Evolutionary conservation across 129 eudicot genomes (phyloP).

Genomic region (Helichrysum umbraculigerum): DNA sequence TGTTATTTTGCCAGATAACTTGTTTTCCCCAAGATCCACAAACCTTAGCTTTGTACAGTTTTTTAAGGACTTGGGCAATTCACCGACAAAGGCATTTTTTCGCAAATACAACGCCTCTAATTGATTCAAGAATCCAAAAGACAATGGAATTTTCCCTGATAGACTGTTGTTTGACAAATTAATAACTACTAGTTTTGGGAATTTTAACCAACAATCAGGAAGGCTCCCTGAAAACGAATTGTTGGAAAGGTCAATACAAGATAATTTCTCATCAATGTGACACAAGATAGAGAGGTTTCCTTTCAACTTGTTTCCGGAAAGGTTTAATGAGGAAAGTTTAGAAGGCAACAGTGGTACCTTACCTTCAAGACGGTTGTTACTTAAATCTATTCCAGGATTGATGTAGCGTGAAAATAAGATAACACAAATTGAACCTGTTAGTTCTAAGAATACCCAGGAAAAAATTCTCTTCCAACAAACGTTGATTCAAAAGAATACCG

Average conservation of each 20-base stretch:
- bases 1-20: conserved; percentile 28
- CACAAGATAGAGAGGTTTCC: conserved; percentile 22
- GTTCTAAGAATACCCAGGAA: too few species aligned
- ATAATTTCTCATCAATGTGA: neutral
- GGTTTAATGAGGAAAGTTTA: neutral
- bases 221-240: conserved; percentile 22
- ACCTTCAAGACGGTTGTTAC: conserved; percentile 13
- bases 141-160: conserved; percentile 16
- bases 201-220: conserved; percentile 25
- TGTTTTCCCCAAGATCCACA: conserved; percentile 29
- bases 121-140: neutral
- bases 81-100: conserved; percentile 30
- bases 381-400: conserved; percentile 33
- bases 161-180: conserved; percentile 29
- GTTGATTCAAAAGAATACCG: too few species aligned
- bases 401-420: too few species aligned
- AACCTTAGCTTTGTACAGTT: conserved; percentile 18
- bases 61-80: conserved; percentile 20
- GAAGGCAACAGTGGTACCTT: conserved; percentile 15
- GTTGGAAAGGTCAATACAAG: conserved; percentile 23
- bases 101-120: conserved; percentile 9
- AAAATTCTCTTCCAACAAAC: too few species aligned
- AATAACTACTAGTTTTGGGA: conserved; percentile 1
- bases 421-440: too few species aligned
- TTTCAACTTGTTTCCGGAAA: conserved; percentile 28